Evolutionary conservation across 805 yeast species (phyloP), one percentile per base, ranked within the genome.

Genomic region (Pichia californica): DNA sequence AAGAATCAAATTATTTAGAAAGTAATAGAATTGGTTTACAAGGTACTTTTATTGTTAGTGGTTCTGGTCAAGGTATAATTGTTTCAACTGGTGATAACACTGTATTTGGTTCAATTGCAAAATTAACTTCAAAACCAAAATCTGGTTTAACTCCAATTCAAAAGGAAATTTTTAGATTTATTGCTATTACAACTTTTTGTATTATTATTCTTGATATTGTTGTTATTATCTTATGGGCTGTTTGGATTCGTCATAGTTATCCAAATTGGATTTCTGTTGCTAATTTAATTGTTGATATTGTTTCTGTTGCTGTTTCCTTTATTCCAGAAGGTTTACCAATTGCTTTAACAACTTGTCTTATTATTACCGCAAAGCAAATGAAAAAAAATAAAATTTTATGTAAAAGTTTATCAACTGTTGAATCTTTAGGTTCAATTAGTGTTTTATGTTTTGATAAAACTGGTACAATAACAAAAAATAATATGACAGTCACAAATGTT

Each of bases 391-490:
- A 70, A 39, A 67, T 76, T 28, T 59, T 74, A 5, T 31, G 35
- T 16, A 31, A 31, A 8, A 31, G 16, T 31, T 77, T 88, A 63
- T 85, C 95, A 68, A 96, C 96, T 56, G 88, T 88, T 73, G 97
- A 88, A 74, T 88, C 96, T 52, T 76, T 88, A 59, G 97, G 96
- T 55, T 96, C 96, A 81, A 96, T 88, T 64, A 96, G 89, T 74
- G 87, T 88, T 71, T 78, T 88, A 69, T 88, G 97, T 82, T 88
- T 96, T 61, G 97, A 88, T 74, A 88, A 88, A 74, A 88, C 97
- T 64, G 97, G 97, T 79, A 88, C 97, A 61, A 77, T 88, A 73
- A 88, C 97, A 75, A 88, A 88, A 81, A 88, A 88, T 83, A 89
- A 88, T n/a, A 31, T 31, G 35, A n/a, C 10, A 10, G 35, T 31